Evolutionary conservation across 768 basidiomycete species (phyloP).

Genomic region (Agaricus blazei): DNA sequence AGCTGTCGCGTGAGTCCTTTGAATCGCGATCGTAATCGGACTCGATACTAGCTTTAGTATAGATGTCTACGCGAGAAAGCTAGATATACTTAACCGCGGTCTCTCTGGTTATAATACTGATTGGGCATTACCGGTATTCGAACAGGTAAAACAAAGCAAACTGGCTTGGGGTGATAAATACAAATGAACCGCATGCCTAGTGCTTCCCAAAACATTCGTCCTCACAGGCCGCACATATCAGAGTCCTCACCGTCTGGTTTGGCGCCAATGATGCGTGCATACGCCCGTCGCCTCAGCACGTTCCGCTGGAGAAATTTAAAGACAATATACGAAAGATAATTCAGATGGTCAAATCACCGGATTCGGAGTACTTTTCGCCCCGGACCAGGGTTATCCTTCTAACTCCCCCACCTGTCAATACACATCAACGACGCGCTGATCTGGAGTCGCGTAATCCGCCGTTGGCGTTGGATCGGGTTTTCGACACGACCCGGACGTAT

Average conservation of each 20-base stretch:
- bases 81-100: conserved; percentile 87
- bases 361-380: conserved; percentile 64
- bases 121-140: conserved; percentile 78
- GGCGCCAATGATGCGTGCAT: conserved; percentile 86
- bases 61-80: conserved; percentile 76
- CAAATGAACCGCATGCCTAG: conserved; percentile 25
- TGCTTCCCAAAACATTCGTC: conserved; percentile 47
- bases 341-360: conserved; percentile 52
- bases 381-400: conserved; percentile 73
- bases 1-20: conserved; percentile 52
- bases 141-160: conserved; percentile 45
- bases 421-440: conserved; percentile 47
- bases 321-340: conserved; percentile 63
- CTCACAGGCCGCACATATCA: conserved; percentile 45
- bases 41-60: neutral
- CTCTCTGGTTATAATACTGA: conserved; percentile 81
- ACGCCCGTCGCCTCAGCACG: conserved; percentile 63
- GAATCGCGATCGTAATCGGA: conserved; percentile 1
- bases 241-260: conserved; percentile 83
- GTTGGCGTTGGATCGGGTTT: conserved; percentile 50
- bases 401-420: conserved; percentile 81
- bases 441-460: conserved; percentile 47
- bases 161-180: neutral
- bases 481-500: conserved; percentile 60
- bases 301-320: conserved; percentile 62